Evolutionary conservation across 768 basidiomycete species (phyloP).

Genomic region (Crassisporium funariophilum): DNA sequence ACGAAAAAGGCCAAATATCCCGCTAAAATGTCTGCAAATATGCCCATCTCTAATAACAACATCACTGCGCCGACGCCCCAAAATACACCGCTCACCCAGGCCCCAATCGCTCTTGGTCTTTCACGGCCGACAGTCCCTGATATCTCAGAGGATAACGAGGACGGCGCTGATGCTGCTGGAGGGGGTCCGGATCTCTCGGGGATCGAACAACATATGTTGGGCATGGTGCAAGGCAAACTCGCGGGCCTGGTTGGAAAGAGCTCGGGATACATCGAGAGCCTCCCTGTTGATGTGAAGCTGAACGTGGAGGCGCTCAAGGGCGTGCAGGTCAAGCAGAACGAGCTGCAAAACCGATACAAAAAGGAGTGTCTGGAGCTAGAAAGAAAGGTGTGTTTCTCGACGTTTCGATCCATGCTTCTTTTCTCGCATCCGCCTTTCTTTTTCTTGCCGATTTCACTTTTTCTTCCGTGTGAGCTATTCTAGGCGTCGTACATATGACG

Average conservation of each 20-base stretch:
- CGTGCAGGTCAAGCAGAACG: constrained; percentile 87
- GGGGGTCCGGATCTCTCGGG: constrained; percentile 38
- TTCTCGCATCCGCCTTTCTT: too few species aligned
- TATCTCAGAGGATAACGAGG: constrained; percentile 81
- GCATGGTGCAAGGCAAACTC: constrained; percentile 88
- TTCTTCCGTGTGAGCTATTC: neutral
- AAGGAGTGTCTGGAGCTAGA: constrained; percentile 93
- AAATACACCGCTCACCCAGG: constrained; percentile 86
- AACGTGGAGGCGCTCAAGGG: constrained; percentile 93
- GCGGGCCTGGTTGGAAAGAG: constrained; percentile 85
- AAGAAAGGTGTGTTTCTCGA: constrained; percentile 71
- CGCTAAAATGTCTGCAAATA: constrained; percentile 77
- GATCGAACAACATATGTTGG: constrained; percentile 68
- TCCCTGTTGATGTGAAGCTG: constrained; percentile 79
- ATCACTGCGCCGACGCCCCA: constrained; percentile 91
- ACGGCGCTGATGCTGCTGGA: constrained; percentile 57
- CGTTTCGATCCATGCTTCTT: constrained; percentile 10
- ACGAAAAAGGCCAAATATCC: too few species aligned
- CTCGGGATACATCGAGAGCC: constrained; percentile 91
- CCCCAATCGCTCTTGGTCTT: constrained; percentile 75
- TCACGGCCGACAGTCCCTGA: constrained; percentile 89
- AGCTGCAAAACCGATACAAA: constrained; percentile 93
- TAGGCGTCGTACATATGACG: neutral
- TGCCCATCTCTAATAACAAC: constrained; percentile 56
- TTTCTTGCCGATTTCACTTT: neutral